These are phyloP conservation scores for Waitea zeae DNA, from an alignment of 1,284 basidiomycete genomes.

Conservation along the genomic window DNA sequence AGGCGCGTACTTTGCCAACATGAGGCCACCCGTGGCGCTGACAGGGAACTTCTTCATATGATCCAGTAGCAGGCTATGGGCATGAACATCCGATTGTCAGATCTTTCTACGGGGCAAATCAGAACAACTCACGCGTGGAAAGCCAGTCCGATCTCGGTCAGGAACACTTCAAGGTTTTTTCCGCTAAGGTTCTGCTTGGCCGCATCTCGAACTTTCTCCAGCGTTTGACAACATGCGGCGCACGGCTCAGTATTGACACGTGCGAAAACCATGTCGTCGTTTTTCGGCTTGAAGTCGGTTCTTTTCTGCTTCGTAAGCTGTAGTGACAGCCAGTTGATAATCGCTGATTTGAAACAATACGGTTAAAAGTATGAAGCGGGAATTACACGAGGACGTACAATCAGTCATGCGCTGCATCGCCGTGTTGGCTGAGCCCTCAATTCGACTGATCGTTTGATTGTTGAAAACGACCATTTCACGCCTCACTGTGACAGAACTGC, in stretches of 20 bases:
- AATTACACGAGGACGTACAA: conserved; percentile 46
- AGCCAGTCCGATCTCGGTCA: conserved; percentile 86
- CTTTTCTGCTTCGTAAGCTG: conserved; percentile 89
- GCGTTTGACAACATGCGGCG: conserved; percentile 68
- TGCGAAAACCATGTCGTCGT: conserved; percentile 90
- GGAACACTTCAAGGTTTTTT: conserved; percentile 83
- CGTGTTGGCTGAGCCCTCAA: conserved; percentile 77
- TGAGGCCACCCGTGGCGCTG: conserved; percentile 89
- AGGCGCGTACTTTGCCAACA: conserved; percentile 81
- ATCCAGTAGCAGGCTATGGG: conserved; percentile 69
- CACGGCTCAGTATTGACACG: conserved; percentile 94
- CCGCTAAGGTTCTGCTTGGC: conserved; percentile 68
- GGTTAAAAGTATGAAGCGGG: conserved; percentile 1
- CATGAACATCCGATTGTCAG: conserved; percentile 3
- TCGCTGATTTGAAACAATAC: conserved; percentile 25
- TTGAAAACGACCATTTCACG: conserved; percentile 93
- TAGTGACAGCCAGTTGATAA: conserved; percentile 49
- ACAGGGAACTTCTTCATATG: conserved; percentile 95
- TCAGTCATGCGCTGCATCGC: conserved; percentile 78
- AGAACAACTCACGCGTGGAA: conserved; percentile 64
- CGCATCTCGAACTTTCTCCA: conserved; percentile 68
- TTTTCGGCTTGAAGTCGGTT: conserved; percentile 91
- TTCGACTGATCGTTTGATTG: conserved; percentile 73
- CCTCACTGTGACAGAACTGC: conserved; percentile 72
- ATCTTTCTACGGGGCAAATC: no score